Percentiles rank a stretch among this genome's conserved stretches.
These are phyloP conservation scores for Plenodomus tracheiphilus DNA, from an alignment of 2,329 filamentous ascomycete genomes.

Conservation along the genomic window DNA sequence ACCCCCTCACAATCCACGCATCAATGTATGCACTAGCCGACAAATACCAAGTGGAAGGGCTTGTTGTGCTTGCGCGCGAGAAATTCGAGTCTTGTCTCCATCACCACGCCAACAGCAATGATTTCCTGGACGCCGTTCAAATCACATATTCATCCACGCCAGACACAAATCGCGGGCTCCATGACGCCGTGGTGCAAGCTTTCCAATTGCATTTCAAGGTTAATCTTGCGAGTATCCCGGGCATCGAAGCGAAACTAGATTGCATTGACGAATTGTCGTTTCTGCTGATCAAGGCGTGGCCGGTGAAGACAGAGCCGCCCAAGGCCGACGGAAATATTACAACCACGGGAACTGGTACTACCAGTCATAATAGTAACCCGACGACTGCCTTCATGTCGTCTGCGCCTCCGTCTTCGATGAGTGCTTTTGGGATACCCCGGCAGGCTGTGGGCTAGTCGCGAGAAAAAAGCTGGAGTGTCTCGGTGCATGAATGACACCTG, in stretches of 20 bases:
- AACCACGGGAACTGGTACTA: too few species aligned
- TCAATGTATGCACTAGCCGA: slow-evolving; percentile 25
- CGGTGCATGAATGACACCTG: too few species aligned
- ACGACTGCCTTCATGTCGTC: too few species aligned
- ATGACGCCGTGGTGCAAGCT: slow-evolving; percentile 32
- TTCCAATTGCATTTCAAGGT: slow-evolving; percentile 21
- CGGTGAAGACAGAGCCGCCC: slow-evolving; percentile 3
- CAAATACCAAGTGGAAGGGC: slow-evolving; percentile 18
- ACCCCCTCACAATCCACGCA: slow-evolving; percentile 30
- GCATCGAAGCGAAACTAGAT: slow-evolving; percentile 11
- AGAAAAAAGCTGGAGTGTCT: too few species aligned
- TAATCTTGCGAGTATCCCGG: slow-evolving; percentile 9
- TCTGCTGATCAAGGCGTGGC: slow-evolving; percentile 16
- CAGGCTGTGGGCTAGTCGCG: too few species aligned
- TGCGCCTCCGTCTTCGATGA: too few species aligned
- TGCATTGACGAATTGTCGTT: slow-evolving; percentile 17
- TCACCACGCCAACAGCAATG: slow-evolving; percentile 15
- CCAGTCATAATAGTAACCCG: too few species aligned
- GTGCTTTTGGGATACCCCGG: too few species aligned
- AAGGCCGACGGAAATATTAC: too few species aligned
- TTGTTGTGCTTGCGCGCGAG: slow-evolving; percentile 7
- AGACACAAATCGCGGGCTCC: slow-evolving; percentile 30
- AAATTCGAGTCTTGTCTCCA: slow-evolving; percentile 17
- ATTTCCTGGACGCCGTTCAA: slow-evolving; percentile 28
- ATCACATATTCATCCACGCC: slow-evolving; percentile 28